These are phyloP conservation scores for Penicillium sp. DNA, from an alignment of 2,329 filamentous ascomycete species.

Conservation along the genomic window DNA sequence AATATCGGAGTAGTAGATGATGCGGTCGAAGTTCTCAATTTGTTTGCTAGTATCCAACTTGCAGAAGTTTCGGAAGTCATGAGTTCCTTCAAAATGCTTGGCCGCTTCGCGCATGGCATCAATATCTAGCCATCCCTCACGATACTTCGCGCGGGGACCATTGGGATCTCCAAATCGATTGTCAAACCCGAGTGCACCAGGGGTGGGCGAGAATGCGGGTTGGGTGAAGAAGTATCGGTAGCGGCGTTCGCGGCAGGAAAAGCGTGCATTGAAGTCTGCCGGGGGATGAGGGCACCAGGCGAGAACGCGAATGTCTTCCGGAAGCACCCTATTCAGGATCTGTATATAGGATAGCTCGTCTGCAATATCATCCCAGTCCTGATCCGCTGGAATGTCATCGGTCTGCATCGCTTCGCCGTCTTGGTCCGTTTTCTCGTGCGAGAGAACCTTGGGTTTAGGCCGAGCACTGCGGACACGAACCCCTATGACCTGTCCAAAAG, in stretches of 20 bases:
- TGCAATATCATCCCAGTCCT: slow-evolving; percentile 57
- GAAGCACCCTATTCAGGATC: slow-evolving; percentile 79
- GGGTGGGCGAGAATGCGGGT: slow-evolving; percentile 70
- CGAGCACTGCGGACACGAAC: slow-evolving; percentile 73
- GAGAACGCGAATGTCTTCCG: slow-evolving; percentile 79
- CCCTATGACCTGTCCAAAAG: slow-evolving; percentile 91
- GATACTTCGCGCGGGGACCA: slow-evolving; percentile 30
- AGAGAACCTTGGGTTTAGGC: slow-evolving; percentile 45
- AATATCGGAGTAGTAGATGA: slow-evolving; percentile 74
- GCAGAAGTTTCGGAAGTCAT: slow-evolving; percentile 97
- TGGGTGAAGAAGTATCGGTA: slow-evolving; percentile 99
- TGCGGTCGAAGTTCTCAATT: slow-evolving; percentile 72
- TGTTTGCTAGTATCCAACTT: slow-evolving; percentile 88
- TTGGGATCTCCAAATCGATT: slow-evolving; percentile 21
- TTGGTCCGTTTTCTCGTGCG: slow-evolving; percentile 13
- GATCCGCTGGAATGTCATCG: slow-evolving; percentile 34
- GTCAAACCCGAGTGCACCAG: slow-evolving; percentile 49
- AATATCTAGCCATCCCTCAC: slow-evolving; percentile 78
- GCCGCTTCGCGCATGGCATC: slow-evolving; percentile 79
- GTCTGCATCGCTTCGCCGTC: slow-evolving; percentile 26
- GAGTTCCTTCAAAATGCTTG: slow-evolving; percentile 68
- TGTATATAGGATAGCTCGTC: slow-evolving; percentile 82
- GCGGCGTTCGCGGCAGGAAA: slow-evolving; percentile 82
- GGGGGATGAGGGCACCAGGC: slow-evolving; percentile 89
- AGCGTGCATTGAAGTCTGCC: slow-evolving; percentile 76